These are phyloP conservation scores for Hyaloperonospora arabidopsidis DNA, from an alignment of 352 stramenopile species.

Conservation along the genomic window DNA sequence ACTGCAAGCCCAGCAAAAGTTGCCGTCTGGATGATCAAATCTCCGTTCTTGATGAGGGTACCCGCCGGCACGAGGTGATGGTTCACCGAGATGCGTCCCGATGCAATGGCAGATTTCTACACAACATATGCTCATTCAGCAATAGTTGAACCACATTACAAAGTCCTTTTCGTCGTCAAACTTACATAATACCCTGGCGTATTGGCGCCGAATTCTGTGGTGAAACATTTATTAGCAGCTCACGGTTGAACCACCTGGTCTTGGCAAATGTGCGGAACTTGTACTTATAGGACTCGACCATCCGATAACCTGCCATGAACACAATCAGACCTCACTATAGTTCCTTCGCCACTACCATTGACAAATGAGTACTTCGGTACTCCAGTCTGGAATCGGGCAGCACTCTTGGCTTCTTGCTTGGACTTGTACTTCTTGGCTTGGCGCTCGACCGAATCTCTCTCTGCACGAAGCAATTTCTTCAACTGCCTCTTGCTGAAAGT, in stretches of 20 bases:
- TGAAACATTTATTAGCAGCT: slow-evolving; percentile 90
- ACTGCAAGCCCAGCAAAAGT: background rate
- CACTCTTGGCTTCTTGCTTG: slow-evolving; percentile 40
- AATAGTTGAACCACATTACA: no score
- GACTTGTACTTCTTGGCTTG: slow-evolving; percentile 45
- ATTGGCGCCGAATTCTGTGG: slow-evolving; percentile 76
- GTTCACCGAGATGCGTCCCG: slow-evolving; percentile 92
- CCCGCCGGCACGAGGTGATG: slow-evolving; percentile 60
- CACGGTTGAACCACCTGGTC: slow-evolving; percentile 87
- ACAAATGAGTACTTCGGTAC: slow-evolving; percentile 53
- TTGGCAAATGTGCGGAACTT: slow-evolving; percentile 94
- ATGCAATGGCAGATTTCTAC: slow-evolving; percentile 87
- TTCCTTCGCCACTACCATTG: slow-evolving; percentile 23
- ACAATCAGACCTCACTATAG: background rate
- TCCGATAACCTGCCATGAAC: slow-evolving; percentile 49
- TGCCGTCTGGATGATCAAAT: slow-evolving; percentile 91
- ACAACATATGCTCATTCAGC: slow-evolving; percentile 1
- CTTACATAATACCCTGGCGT: slow-evolving; percentile 82
- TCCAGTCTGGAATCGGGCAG: slow-evolving; percentile 31
- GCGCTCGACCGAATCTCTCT: slow-evolving; percentile 24
- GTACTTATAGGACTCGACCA: slow-evolving; percentile 92
- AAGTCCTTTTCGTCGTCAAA: background rate
- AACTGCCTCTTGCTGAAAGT: slow-evolving; percentile 38
- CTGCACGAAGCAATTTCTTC: slow-evolving; percentile 34
- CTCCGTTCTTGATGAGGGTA: slow-evolving; percentile 86